These are phyloP conservation scores for Puccinia triticina DNA, from an alignment of 1,284 basidiomycete species.

Conservation along the genomic window DNA sequence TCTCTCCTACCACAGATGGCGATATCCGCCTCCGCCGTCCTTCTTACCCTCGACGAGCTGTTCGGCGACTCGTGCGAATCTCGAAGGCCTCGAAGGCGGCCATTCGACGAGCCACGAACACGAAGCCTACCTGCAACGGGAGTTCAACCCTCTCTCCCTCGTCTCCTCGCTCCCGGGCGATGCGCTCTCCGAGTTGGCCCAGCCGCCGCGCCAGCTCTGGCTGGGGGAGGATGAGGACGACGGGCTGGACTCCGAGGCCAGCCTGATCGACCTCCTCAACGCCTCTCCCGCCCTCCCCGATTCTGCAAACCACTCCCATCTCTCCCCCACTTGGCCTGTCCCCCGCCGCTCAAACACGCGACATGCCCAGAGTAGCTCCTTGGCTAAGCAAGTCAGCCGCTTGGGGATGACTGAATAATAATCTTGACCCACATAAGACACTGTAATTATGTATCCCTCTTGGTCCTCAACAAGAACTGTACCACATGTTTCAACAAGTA, in stretches of 20 bases:
- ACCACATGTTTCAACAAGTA: too few relatives aligned
- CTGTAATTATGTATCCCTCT: too few relatives aligned
- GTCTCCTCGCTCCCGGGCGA: neutral
- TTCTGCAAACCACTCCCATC: neutral
- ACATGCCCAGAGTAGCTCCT: conserved; percentile 27
- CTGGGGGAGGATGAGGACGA: conserved; percentile 43
- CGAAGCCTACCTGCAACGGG: conserved; percentile 21
- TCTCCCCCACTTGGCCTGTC: neutral
- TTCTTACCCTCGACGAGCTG: conserved; percentile 31
- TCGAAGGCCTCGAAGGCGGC: neutral
- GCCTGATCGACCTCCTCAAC: conserved; percentile 39
- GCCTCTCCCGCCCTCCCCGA: neutral
- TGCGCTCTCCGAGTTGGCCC: neutral
- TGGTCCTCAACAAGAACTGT: too few relatives aligned
- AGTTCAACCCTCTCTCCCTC: conserved; percentile 21
- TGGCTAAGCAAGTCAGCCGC: conserved; percentile 43
- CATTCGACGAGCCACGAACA: neutral
- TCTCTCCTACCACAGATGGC: conserved; percentile 27
- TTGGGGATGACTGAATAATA: conserved; percentile 41
- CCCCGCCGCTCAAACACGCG: neutral
- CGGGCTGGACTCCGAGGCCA: conserved; percentile 37
- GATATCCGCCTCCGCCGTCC: conserved; percentile 21
- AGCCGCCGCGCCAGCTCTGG: conserved; percentile 37
- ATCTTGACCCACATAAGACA: too few relatives aligned
- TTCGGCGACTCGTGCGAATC: neutral